Conservation (phyloP, 805 yeast species). For the Naumovozyma baii region DNA sequence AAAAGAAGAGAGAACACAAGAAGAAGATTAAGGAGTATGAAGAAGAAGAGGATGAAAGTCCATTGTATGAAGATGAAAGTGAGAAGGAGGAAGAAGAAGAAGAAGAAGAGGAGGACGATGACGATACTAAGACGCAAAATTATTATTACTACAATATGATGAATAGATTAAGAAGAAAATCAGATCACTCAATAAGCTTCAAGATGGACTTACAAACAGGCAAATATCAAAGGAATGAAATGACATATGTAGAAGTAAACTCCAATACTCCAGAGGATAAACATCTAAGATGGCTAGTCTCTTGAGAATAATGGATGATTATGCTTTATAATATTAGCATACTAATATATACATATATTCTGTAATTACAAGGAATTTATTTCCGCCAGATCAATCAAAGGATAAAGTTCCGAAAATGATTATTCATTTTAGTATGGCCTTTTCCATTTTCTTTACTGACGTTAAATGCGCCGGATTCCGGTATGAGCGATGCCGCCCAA, state of each 20-base stretch:
- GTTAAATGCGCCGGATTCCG: no score
- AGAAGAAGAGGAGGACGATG: slow-evolving; percentile 3
- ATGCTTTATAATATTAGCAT: no score
- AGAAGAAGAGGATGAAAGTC: neutral
- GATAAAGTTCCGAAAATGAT: no score
- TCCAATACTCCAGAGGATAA: slow-evolving; percentile 18
- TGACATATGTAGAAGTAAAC: slow-evolving; percentile 16
- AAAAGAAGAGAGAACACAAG: no score
- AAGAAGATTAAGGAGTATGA: neutral
- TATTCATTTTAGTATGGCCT: no score
- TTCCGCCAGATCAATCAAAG: no score
- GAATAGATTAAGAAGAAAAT: slow-evolving; percentile 21
- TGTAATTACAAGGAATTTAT: no score
- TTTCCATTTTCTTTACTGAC: no score
- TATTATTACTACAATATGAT: slow-evolving; percentile 2
- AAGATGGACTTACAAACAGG: slow-evolving; percentile 23
- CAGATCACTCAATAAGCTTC: slow-evolving; percentile 20
- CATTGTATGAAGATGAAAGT: neutral
- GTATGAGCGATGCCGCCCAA: no score
- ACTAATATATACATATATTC: no score
- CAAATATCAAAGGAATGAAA: slow-evolving; percentile 12
- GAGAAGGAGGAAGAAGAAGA: neutral
- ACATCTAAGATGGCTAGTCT: slow-evolving; percentile 11
- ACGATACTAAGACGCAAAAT: neutral
- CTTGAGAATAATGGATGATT: no score